Evolutionary conservation across 768 basidiomycete genomes (phyloP).

Genomic region (Chiua virens): DNA sequence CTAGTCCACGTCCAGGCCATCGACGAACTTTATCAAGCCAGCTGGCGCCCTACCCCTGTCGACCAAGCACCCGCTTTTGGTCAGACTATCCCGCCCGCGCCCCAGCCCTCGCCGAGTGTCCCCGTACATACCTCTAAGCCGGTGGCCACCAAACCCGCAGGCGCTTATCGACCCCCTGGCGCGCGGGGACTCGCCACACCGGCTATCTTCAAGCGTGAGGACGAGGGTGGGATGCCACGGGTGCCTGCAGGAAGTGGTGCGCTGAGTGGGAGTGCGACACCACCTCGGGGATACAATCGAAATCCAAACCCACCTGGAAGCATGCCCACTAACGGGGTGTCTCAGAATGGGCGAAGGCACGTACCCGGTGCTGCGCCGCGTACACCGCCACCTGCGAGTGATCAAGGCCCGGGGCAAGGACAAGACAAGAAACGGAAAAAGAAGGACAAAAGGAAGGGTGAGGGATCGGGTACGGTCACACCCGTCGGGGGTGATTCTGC

Average conservation of each 20-base stretch:
- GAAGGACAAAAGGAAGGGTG: conserved; percentile 45
- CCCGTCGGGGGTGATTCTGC: conserved; percentile 26
- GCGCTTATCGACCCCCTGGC: conserved; percentile 92
- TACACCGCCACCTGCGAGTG: conserved; percentile 46
- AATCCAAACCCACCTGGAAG: conserved; percentile 56
- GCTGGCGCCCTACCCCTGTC: conserved; percentile 76
- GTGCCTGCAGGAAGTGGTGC: conserved; percentile 35
- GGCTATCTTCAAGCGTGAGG: conserved; percentile 86
- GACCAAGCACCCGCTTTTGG: conserved; percentile 71
- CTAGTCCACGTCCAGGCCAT: conserved; percentile 80
- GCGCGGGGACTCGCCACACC: conserved; percentile 89
- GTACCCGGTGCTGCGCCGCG: conserved; percentile 74
- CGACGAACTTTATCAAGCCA: conserved; percentile 89
- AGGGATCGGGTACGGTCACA: conserved; percentile 30
- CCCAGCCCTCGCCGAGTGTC: conserved; percentile 55
- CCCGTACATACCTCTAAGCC: conserved; percentile 54
- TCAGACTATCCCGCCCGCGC: conserved; percentile 62
- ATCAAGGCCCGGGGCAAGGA: conserved; percentile 27
- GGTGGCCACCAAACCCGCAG: conserved; percentile 63
- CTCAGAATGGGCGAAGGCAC: conserved; percentile 36
- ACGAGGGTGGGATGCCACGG: conserved; percentile 72
- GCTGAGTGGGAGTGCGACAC: conserved; percentile 56
- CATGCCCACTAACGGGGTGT: conserved; percentile 34
- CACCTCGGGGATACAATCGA: conserved; percentile 58
- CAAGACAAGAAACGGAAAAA: conserved; percentile 52